Evolutionary conservation across 1,139 yeast genomes (phyloP).

Genomic region (Debaryomycetaceae sp.): DNA sequence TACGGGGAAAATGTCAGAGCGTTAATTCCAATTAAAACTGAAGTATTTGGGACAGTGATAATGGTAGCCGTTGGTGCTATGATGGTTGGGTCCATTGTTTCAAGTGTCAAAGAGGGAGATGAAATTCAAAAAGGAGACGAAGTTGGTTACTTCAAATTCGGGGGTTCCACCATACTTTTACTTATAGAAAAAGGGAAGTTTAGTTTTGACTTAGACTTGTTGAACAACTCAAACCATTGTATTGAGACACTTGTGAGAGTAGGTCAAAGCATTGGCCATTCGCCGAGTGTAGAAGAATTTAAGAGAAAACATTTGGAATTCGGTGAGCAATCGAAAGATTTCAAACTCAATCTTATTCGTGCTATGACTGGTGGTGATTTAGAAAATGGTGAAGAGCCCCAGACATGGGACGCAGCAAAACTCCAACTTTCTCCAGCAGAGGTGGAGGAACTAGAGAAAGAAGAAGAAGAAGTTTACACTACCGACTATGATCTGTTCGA

Average conservation of each 20-base stretch:
- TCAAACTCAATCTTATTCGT: slow-evolving; percentile 54
- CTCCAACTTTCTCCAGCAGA: slow-evolving; percentile 8
- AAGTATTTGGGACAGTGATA: slow-evolving; percentile 70
- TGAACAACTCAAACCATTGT: slow-evolving; percentile 61
- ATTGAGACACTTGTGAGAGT: slow-evolving; percentile 83
- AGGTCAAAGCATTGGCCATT: slow-evolving; percentile 90
- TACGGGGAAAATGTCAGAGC: slow-evolving; percentile 89
- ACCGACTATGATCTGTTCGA: background rate
- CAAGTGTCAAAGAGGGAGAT: slow-evolving; percentile 66
- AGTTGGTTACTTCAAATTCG: slow-evolving; percentile 91
- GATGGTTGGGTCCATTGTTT: slow-evolving; percentile 94
- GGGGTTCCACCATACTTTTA: slow-evolving; percentile 83
- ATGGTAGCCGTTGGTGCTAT: slow-evolving; percentile 92
- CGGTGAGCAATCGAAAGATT: slow-evolving; percentile 45
- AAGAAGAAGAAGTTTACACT: slow-evolving; percentile 12
- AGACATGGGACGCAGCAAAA: slow-evolving; percentile 36
- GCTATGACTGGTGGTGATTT: slow-evolving; percentile 59
- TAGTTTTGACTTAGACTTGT: slow-evolving; percentile 70
- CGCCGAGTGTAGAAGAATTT: slow-evolving; percentile 47
- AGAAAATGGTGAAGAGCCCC: slow-evolving; percentile 25
- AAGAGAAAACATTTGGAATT: slow-evolving; percentile 47
- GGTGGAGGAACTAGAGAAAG: slow-evolving; percentile 6
- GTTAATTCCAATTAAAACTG: slow-evolving; percentile 70
- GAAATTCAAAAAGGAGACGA: slow-evolving; percentile 69
- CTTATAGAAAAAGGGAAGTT: slow-evolving; percentile 38